Conservation (phyloP, 768 basidiomycete genomes). For the Auricularia sp. region DNA sequence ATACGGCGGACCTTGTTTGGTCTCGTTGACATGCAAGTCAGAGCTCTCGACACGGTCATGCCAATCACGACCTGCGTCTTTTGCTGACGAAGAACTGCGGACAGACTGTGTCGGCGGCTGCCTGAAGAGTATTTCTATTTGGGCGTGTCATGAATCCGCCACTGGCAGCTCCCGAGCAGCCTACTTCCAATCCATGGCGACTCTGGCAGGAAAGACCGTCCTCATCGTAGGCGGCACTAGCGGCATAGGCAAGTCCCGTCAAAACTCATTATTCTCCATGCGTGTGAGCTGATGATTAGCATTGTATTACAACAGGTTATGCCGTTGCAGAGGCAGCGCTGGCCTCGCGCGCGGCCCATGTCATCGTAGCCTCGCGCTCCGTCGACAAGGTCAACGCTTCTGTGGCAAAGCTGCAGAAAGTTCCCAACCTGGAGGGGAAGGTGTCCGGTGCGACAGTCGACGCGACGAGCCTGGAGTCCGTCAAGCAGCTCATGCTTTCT, state of each 20-base stretch:
- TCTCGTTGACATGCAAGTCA: too few relatives aligned
- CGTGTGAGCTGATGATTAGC: neutral
- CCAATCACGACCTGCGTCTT: too few relatives aligned
- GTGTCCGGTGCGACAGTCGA: neutral
- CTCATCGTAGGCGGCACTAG: conserved; percentile 7
- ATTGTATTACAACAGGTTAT: neutral
- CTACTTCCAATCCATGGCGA: neutral
- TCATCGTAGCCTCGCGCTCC: neutral
- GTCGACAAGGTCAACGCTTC: neutral
- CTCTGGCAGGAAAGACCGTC: conserved; percentile 4
- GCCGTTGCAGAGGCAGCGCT: neutral
- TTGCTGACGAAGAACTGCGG: too few relatives aligned
- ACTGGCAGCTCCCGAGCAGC: too few relatives aligned
- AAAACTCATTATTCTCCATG: neutral
- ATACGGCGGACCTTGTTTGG: too few relatives aligned
- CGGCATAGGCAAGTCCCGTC: neutral
- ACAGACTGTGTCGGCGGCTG: too few relatives aligned
- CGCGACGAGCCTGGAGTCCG: neutral
- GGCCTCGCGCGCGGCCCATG: neutral
- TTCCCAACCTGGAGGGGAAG: neutral
- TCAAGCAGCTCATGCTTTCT: neutral
- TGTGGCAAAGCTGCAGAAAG: neutral
- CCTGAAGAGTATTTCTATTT: too few relatives aligned
- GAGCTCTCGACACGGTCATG: too few relatives aligned
- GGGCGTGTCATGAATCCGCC: too few relatives aligned